A percentile compares a stretch with the other conserved stretches of the same genome.
phyloP scores from a whole-genome alignment of 345 rosid species.

The Eutrema heterophyllum region DNA sequence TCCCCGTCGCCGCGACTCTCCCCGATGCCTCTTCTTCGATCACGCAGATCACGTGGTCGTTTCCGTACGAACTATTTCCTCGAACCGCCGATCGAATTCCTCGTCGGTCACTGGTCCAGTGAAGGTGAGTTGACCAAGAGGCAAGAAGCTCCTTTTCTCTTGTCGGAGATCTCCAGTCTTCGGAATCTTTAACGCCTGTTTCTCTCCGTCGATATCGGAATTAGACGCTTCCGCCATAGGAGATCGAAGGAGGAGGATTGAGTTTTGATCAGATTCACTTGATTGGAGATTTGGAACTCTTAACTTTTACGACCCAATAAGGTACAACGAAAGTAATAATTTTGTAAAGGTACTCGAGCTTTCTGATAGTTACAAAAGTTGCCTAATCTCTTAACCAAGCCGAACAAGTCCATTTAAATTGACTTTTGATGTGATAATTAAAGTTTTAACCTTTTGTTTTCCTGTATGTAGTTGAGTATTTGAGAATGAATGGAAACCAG shows the following conservation, averaged over 20 bases:
- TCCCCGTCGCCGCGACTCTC: slow-evolving; percentile 66
- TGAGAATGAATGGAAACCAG: neutral
- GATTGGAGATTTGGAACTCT: neutral
- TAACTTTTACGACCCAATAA: neutral
- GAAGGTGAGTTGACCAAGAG: slow-evolving; percentile 55
- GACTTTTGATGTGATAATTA: neutral
- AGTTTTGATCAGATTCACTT: neutral
- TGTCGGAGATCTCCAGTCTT: slow-evolving; percentile 63
- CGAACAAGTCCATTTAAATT: neutral
- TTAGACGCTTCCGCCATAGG: slow-evolving; percentile 18
- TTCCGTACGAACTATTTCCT: slow-evolving; percentile 57
- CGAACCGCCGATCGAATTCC: slow-evolving; percentile 55
- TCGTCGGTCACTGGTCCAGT: slow-evolving; percentile 61
- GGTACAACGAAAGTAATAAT: neutral
- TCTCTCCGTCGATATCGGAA: slow-evolving; percentile 11
- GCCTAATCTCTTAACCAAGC: neutral
- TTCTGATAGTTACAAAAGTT: neutral
- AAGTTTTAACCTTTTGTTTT: neutral
- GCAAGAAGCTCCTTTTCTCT: slow-evolving; percentile 66
- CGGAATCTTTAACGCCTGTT: slow-evolving; percentile 42
- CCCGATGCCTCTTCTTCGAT: slow-evolving; percentile 56
- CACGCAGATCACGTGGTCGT: slow-evolving; percentile 78
- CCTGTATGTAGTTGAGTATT: neutral
- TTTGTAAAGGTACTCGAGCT: neutral
- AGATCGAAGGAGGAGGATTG: neutral